Evolutionary conservation across 768 basidiomycete species (phyloP).

Genomic region (Ramaria rubella): DNA sequence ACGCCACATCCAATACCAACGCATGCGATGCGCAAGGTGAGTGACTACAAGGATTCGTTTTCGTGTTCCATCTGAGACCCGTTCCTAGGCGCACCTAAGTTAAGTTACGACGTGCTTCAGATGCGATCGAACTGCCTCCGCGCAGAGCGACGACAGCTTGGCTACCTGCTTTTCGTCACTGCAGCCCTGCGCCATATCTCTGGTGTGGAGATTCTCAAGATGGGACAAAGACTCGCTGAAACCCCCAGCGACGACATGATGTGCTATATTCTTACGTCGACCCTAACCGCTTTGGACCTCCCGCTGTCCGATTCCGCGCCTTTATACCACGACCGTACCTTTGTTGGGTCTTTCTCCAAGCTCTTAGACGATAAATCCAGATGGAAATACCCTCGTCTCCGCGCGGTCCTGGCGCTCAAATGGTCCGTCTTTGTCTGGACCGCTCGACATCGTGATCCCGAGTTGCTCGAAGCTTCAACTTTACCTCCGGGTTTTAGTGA

Average conservation of each 20-base stretch:
- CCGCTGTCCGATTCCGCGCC: conserved; percentile 32
- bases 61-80: background rate
- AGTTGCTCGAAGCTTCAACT: conserved; percentile 48
- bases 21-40: conserved; percentile 51
- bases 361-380: conserved; percentile 32
- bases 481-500: conserved; percentile 51
- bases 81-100: conserved; percentile 23
- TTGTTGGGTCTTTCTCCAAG: conserved; percentile 11
- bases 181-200: conserved; percentile 57
- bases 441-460: conserved; percentile 58
- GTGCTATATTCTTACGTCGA: conserved; percentile 58
- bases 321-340: conserved; percentile 7
- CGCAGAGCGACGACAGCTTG: conserved; percentile 65
- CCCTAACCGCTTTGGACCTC: conserved; percentile 58
- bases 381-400: conserved; percentile 69
- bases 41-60: conserved; percentile 14
- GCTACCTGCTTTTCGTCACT: conserved; percentile 55
- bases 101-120: conserved; percentile 62
- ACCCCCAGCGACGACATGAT: conserved; percentile 64
- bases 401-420: conserved; percentile 69
- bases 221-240: conserved; percentile 65
- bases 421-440: conserved; percentile 86
- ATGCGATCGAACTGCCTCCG: conserved; percentile 67
- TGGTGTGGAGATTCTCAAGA: conserved; percentile 50
- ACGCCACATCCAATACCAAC: conserved; percentile 54